Percentiles rank a stretch among this genome's conserved stretches.
These are phyloP conservation scores for Talaromyces sp. DNA, from an alignment of 2,329 filamentous ascomycete genomes.

Conservation along the genomic window DNA sequence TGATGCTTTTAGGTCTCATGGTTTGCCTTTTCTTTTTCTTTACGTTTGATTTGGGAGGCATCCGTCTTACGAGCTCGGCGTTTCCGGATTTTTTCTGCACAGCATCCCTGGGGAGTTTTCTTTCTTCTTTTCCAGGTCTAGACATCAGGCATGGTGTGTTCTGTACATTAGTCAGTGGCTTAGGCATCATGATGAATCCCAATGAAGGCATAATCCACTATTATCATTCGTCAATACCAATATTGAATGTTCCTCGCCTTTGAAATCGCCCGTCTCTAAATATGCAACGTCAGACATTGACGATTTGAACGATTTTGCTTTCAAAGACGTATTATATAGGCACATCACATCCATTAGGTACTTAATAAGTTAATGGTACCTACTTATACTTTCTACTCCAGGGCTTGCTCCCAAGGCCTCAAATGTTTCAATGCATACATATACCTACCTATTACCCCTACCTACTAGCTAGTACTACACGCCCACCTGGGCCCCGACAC, in stretches of 20 bases:
- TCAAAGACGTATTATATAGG: too few species aligned
- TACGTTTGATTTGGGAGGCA: conserved; percentile 14
- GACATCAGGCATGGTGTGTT: conserved; percentile 32
- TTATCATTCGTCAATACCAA: neutral
- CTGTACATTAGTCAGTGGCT: conserved; percentile 41
- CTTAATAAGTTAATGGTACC: too few species aligned
- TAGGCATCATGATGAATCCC: conserved; percentile 14
- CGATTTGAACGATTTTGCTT: too few species aligned
- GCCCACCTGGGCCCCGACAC: too few species aligned
- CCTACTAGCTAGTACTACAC: too few species aligned
- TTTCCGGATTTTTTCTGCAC: conserved; percentile 24
- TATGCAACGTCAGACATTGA: too few species aligned
- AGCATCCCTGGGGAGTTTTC: conserved; percentile 28
- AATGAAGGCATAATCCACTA: conserved; percentile 19
- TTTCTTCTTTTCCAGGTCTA: conserved; percentile 22
- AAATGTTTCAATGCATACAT: too few species aligned
- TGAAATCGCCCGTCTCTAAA: too few species aligned
- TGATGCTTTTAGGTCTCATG: conserved; percentile 22
- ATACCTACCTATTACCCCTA: too few species aligned
- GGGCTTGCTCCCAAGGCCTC: too few species aligned
- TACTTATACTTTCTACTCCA: too few species aligned
- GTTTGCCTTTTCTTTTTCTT: conserved; percentile 13
- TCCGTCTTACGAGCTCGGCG: conserved; percentile 20
- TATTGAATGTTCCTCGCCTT: neutral
- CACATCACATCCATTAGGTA: too few species aligned